Percentiles rank a stretch among this genome's conserved stretches.
Evolutionary conservation across 768 basidiomycete genomes (phyloP).

Genomic region (Leccinellum albellum): DNA sequence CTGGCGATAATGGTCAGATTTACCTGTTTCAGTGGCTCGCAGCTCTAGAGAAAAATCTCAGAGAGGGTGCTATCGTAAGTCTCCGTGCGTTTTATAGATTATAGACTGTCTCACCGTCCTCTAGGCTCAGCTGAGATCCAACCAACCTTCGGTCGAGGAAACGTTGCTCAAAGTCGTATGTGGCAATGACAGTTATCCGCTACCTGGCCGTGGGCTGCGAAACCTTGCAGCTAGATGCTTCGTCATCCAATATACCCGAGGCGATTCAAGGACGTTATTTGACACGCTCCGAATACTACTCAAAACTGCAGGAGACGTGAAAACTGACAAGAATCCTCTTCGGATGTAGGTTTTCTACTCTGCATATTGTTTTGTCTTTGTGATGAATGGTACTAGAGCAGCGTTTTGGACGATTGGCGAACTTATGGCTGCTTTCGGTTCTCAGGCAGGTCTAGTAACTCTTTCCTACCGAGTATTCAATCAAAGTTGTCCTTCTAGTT

Average conservation of each 20-base stretch:
- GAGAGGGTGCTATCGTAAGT: conserved; percentile 51
- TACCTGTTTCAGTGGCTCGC: conserved; percentile 85
- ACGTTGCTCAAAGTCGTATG: conserved; percentile 65
- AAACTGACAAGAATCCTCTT: conserved; percentile 60
- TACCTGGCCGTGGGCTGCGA: conserved; percentile 83
- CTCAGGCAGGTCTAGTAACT: conserved; percentile 56
- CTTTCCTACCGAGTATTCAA: background rate
- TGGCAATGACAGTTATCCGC: conserved; percentile 63
- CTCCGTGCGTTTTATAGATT: background rate
- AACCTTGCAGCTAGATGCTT: conserved; percentile 78
- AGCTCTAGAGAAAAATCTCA: conserved; percentile 55
- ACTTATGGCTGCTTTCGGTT: conserved; percentile 79
- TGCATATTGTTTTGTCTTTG: background rate
- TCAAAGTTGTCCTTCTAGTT: conserved; percentile 47
- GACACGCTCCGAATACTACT: conserved; percentile 80
- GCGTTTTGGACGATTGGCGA: conserved; percentile 87
- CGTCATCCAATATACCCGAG: conserved; percentile 65
- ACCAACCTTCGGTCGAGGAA: conserved; percentile 60
- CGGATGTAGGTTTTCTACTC: conserved; percentile 53
- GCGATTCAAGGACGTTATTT: conserved; percentile 81
- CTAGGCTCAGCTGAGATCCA: conserved; percentile 64
- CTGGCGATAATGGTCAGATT: conserved; percentile 74
- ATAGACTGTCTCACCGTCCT: conserved; percentile 1
- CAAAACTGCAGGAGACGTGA: conserved; percentile 70
- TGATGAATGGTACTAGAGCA: conserved; percentile 46